Base-by-base conservation (phyloP, 1,284 basidiomycete genomes). In the Cryptococcus jaspeensis region DNA sequence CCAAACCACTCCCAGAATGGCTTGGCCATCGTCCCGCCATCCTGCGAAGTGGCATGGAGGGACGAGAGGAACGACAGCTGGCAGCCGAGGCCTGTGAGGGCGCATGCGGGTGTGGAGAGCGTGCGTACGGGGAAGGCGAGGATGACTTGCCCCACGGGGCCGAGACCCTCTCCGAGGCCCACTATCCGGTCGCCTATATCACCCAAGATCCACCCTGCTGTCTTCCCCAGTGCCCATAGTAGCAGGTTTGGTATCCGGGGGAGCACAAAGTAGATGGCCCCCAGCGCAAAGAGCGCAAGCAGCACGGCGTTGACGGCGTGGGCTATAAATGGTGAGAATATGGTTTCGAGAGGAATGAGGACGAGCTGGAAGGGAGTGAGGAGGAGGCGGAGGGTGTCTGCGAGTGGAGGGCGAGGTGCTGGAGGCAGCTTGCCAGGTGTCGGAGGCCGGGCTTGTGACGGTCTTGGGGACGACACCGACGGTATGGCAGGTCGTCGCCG, bases 51-150 rank as follows among this genome's bases (percentile, higher is more conserved):
- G 22, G n/a, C 20, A 16, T 23, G 12, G 11, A 32, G 28, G 35
- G 28, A 25, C 5, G 45, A 28, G 45, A 47, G 35, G 45, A 47
- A 13, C 1, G 45, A 47, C 25, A 62, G 52, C 1, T 47, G 48
- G 42, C 72, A 74, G n/a, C 58, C 41, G 11, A 69, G 20, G 35
- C 65, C 66, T 8, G 62, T 50, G 5, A 74, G 38, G 1, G 67
- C 53, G 49, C 72, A 74, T 1, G 64, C 51, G 3, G 72, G 72
- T n/a, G 69, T 73, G 0, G 70, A 68, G 11, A 72, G 36, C 5
- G 60, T 45, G 13, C 66, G 58, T 0, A 69, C 16, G 0, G 70
- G 70, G 0, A 68, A 44, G 2, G 64, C 38, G 0, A 60, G 50
- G 1, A 60, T 46, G 1, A 55, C 48, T 16, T 53, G 49, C 9